Evolutionary conservation across 2,329 filamentous ascomycete genomes (phyloP), one percentile per base, ranked within the genome.

Genomic region (Fusarium haematococcum): DNA sequence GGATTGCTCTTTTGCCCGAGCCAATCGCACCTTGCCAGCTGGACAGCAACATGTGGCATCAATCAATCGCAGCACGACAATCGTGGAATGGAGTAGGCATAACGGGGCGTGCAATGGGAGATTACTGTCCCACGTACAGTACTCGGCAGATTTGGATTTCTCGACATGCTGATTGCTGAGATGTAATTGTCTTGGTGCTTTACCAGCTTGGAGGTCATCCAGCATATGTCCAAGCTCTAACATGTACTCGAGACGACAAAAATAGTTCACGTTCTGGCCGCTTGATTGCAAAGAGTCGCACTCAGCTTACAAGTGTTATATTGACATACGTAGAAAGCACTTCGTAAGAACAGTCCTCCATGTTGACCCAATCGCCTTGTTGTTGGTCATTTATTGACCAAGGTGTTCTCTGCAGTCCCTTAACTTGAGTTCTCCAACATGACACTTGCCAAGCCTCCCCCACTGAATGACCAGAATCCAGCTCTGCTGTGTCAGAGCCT

Each of bases 1-100:
- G 43, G 63, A 57, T 64, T 75, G 61, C 43, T 48, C 43, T 48
- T 27, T 48, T 16, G 43, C 43, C 43, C 43, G 23, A 25, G 43
- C 43, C 43, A 48, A 48, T 48, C 23, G 43, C 43, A 48, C 43
- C 43, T 48, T 48, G 43, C 43, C 43, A 48, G 43, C 43, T 48
- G 43, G 43, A 48, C 43, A 48, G 25, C 39, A 48, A 48, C 43
- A 48, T 48, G 43, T 48, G 43, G 43, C 43, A 48, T 48, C 43
- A 48, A 48, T 48, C 43, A 48, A 48, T 48, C 43, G 43, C 43
- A 48, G 43, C 43, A 48, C 23, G 43, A 48, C 43, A 48, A 48
- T 9, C 43, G 43, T 48, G 43, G 43, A 48, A 48, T 48, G 43
- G 43, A 48, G 43, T 18, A 48, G 43, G 23, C 43, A 48, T 48